Evolutionary conservation across 2,329 filamentous ascomycete genomes (phyloP), one percentile per base, ranked within the genome.

Genomic region (Hypomyces rosellus): DNA sequence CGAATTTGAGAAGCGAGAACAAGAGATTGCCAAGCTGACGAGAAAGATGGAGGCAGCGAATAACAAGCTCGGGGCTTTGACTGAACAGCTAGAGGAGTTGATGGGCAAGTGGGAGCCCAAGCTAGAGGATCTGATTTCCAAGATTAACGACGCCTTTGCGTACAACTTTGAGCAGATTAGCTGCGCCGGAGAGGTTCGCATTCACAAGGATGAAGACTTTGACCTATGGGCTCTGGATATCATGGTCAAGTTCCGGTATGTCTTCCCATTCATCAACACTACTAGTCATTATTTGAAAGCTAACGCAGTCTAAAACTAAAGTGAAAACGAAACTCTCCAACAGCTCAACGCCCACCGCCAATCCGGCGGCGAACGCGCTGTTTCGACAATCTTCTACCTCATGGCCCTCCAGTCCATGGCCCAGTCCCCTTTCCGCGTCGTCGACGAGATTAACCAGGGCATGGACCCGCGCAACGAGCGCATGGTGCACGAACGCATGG

Each of bases 401-500:
- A 97, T 99, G 91, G 89, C 93, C 5, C 80, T 99, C 22, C 93
- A 99, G 68, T 88, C 88, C 45, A 84, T 99, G 61, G 92, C 93
- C 14, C 87, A 90, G 61, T 90, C 91, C 3, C 93, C 93, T 1
- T 99, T 99, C 80, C 89, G 93, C 47, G 92, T 99, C 45, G 93
- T 99, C 52, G 93, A 99, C 69, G 93, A 99, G 73, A 99, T 99
- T 76, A 99, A 99, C 65, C 93, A 99, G 71, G 93, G 93, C 58
- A 99, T 99, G 93, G 93, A 99, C 67, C 93, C 92, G 40, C 85
- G 93, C 61, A 99, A 99, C 69, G 93, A 99, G 71, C 88, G 93
- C 59, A 95, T 96, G 82, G 91, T 99, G 14, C 93, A 99, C 71
- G 89, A 92, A 65, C 88, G 93, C 56, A 95, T 99, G 87, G 93